These are phyloP conservation scores for Ascoidea rubescens DNA, from an alignment of 805 yeast genomes.

Conservation along the genomic window DNA sequence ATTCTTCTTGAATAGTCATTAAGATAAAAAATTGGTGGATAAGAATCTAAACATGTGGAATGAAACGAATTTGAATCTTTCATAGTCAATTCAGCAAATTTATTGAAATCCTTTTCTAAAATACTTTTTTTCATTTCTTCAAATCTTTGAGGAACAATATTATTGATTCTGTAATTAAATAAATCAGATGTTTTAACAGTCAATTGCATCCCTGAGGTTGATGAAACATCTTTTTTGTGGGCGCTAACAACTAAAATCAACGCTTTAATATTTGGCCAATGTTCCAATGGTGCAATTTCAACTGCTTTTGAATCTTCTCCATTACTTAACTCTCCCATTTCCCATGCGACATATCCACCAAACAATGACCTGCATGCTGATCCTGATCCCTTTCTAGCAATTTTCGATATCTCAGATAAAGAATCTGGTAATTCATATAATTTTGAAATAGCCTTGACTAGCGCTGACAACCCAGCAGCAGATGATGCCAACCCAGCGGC, in stretches of 20 bases:
- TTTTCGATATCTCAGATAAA: slow-evolving; percentile 72
- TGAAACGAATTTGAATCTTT: slow-evolving; percentile 95
- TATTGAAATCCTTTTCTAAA: slow-evolving; percentile 53
- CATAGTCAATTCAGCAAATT: slow-evolving; percentile 88
- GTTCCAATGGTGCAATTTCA: slow-evolving; percentile 68
- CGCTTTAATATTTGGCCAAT: slow-evolving; percentile 92
- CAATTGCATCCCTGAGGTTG: slow-evolving; percentile 92
- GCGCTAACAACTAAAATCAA: slow-evolving; percentile 87
- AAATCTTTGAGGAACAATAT: slow-evolving; percentile 81
- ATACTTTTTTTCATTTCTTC: slow-evolving; percentile 73
- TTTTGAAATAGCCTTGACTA: slow-evolving; percentile 78
- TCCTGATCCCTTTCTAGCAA: slow-evolving; percentile 97
- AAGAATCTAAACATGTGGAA: slow-evolving; percentile 92
- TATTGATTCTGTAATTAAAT: slow-evolving; percentile 62
- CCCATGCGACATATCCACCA: slow-evolving; percentile 99
- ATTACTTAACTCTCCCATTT: slow-evolving; percentile 66
- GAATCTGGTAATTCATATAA: slow-evolving; percentile 78
- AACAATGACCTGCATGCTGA: slow-evolving; percentile 94
- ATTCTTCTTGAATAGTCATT: slow-evolving; percentile 82
- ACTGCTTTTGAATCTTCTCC: slow-evolving; percentile 95
- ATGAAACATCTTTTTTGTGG: slow-evolving; percentile 86
- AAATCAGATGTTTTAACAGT: slow-evolving; percentile 85
- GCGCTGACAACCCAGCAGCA: slow-evolving; percentile 97
- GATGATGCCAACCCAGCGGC: slow-evolving; percentile 98
- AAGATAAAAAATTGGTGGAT: slow-evolving; percentile 89